phyloP scores from a whole-genome alignment of 495 filamentous ascomycete genomes.

The Aspergillus avenaceus region DNA sequence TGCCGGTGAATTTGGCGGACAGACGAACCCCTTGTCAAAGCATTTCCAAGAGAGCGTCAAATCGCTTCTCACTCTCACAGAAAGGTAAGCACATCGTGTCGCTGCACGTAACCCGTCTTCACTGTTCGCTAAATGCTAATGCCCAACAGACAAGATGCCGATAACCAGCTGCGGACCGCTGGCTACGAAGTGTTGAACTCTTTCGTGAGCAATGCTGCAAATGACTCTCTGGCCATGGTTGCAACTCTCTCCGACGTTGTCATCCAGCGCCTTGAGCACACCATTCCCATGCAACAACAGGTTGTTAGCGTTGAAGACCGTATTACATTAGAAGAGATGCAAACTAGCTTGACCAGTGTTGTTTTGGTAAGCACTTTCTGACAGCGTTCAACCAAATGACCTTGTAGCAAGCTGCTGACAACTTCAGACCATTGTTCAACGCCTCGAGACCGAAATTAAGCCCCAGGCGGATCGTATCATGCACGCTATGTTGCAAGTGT shows the following conservation, averaged over 20 bases:
- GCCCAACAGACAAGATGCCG: conserved; percentile 58
- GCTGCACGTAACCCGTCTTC: not conserved
- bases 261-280: conserved; percentile 84
- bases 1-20: conserved; percentile 70
- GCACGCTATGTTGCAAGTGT: conserved; percentile 75
- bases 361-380: conserved; percentile 50
- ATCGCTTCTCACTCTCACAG: conserved; percentile 79
- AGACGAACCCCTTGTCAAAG: conserved; percentile 78
- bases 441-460: conserved; percentile 84
- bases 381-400: no score
- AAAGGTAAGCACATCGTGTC: no score
- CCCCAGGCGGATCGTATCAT: conserved; percentile 93
- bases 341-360: conserved; percentile 89
- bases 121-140: conserved; percentile 9
- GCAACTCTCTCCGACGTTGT: conserved; percentile 78
- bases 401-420: conserved; percentile 11
- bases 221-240: conserved; percentile 76
- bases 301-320: conserved; percentile 95
- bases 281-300: conserved; percentile 84
- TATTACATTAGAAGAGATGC: conserved; percentile 93
- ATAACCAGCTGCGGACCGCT: conserved; percentile 91
- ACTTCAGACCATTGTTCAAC: conserved; percentile 73
- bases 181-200: conserved; percentile 97
- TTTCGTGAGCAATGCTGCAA: conserved; percentile 85
- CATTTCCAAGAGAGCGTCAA: conserved; percentile 92